A percentile compares a stretch with the other conserved stretches of the same genome.
Evolutionary conservation across 1,139 yeast genomes (phyloP).

Genomic region (Saccharomycopsis hybrid): DNA sequence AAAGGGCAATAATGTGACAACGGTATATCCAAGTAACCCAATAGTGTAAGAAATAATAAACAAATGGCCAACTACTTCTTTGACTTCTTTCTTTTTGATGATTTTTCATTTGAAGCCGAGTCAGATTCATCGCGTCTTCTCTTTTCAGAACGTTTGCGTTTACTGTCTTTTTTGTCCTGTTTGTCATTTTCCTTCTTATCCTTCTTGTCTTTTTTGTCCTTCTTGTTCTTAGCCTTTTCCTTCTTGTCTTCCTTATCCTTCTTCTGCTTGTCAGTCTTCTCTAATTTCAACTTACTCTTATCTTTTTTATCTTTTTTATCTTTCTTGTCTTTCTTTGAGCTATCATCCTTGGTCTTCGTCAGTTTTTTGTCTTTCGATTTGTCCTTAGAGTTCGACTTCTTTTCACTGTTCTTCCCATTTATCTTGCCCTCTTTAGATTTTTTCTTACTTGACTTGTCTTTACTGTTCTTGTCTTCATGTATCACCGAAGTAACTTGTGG

Average conservation of each 20-base stretch:
- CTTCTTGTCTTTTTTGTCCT: conserved; percentile 23
- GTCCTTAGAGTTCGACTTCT: conserved; percentile 25
- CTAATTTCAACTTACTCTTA: conserved; percentile 24
- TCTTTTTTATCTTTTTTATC: conserved; percentile 23
- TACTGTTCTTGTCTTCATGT: conserved; percentile 14
- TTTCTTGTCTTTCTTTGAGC: conserved; percentile 24
- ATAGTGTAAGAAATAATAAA: not conserved
- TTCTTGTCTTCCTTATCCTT: conserved; percentile 23
- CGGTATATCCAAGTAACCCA: not conserved
- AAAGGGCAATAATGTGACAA: too few relatives aligned
- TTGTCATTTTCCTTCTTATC: conserved; percentile 17
- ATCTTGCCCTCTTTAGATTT: conserved; percentile 26
- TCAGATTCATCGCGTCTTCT: not conserved
- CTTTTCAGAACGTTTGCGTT: not conserved
- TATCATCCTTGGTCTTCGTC: conserved; percentile 25
- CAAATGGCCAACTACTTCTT: not conserved
- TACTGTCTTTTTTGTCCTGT: not conserved
- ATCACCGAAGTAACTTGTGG: conserved; percentile 19
- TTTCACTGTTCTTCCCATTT: conserved; percentile 23
- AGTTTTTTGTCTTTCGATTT: conserved; percentile 26
- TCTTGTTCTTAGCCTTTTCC: conserved; percentile 21
- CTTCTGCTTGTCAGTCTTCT: conserved; percentile 22
- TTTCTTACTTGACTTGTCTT: conserved; percentile 24
- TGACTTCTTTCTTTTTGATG: not conserved
- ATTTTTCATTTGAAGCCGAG: not conserved